Evolutionary conservation across 768 basidiomycete species (phyloP).

Genomic region (Heimioporus sp.): DNA sequence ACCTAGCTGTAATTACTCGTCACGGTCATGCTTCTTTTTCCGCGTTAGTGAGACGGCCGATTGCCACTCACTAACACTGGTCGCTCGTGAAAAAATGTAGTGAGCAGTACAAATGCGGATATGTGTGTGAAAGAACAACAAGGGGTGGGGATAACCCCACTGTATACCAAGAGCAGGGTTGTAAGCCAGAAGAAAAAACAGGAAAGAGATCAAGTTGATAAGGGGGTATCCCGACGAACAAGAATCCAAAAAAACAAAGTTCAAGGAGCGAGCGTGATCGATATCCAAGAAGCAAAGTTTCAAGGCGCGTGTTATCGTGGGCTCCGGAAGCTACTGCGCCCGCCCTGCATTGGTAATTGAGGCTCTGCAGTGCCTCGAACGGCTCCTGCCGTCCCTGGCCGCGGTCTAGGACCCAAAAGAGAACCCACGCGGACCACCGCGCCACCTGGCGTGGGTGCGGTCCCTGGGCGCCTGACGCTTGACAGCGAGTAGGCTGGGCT

Average conservation of each 20-base stretch:
- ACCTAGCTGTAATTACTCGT: neutral
- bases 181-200: neutral
- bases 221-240: constrained; percentile 17
- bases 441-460: neutral
- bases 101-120: constrained; percentile 14
- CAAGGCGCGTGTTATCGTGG: constrained; percentile 7
- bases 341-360: constrained; percentile 32
- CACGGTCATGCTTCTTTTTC: constrained; percentile 8
- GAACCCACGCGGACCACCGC: constrained; percentile 16
- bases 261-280: constrained; percentile 7
- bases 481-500: neutral
- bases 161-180: neutral
- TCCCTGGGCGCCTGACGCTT: constrained; percentile 4
- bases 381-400: constrained; percentile 20
- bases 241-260: constrained; percentile 3
- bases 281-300: constrained; percentile 22
- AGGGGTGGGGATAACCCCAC: neutral
- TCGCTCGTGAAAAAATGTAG: constrained; percentile 10
- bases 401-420: constrained; percentile 30
- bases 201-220: neutral
- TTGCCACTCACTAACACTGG: neutral
- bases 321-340: constrained; percentile 19
- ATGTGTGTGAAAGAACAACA: constrained; percentile 2
- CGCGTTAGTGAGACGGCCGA: no score
- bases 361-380: constrained; percentile 16